Evolutionary conservation across 140 eudicot genomes (phyloP), one percentile per base, ranked within the genome.

Genomic region (Senecio squalidus): DNA sequence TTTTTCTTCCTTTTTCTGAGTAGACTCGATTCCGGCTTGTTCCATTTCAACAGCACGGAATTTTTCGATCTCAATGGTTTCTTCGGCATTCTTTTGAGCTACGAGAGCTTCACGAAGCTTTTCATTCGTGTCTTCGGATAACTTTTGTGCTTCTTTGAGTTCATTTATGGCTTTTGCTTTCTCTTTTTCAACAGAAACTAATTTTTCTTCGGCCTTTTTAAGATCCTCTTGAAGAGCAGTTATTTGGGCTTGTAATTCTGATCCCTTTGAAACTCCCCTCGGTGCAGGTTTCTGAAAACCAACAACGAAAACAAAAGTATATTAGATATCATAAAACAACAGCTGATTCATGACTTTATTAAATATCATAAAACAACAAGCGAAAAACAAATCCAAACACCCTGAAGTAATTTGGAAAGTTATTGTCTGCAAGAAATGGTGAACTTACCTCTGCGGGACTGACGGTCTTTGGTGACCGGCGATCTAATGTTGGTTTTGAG

Each of bases 11-110:
- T 82, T 92, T 72, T 79, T 88, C 43, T 92, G 96, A 66, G 81
- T 72, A 17, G 89, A 81, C 53, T 88, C 98, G 24, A 88, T 87
- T 60, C 98, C 93, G 0, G 89, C 89, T 69, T 92, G 96, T 68
- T 92, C 96, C 95, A 84, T 52, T 73, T 92, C 98, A 31, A 92
- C 79, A 0, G 98, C 84, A 20, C 96, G 86, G 53, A 92, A 92
- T 53, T 87, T 92, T 60, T 88, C 98, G 4, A 92, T 88, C 75
- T 92, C 98, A n/a, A 84, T 79, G 49, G 55, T 72, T 68, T 92
- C 98, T 71, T 87, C 95, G 0, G 96, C 96, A 60, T 72, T 83
- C 80, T 92, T 92, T 69, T 84, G 98, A 65, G 98, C 89, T 51
- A 76, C 84, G 66, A 87, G 56, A 30, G 96, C 96, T 59, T 75